phyloP scores from a whole-genome alignment of 23 red algal species.

The Gracilaria domingensis region DNA sequence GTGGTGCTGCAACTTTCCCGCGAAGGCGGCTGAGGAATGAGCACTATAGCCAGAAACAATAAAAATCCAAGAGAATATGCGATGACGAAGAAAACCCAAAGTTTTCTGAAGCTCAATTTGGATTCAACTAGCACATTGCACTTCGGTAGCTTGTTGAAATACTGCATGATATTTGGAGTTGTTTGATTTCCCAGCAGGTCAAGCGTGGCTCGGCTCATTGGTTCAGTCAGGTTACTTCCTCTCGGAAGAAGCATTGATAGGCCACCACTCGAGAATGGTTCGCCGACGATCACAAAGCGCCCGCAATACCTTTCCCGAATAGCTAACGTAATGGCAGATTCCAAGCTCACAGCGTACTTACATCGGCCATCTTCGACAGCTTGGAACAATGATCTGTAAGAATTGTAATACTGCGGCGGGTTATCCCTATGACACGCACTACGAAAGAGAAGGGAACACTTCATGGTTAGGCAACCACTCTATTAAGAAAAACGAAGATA shows the following conservation, averaged over 20 bases:
- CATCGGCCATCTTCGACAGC: not conserved
- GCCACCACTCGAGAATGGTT: not conserved
- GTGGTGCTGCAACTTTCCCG: too few relatives aligned
- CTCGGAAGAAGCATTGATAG: conserved; percentile 7
- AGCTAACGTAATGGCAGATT: not conserved
- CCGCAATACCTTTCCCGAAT: not conserved
- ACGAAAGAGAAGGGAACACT: not conserved
- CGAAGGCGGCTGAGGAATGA: not conserved
- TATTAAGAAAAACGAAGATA: not conserved
- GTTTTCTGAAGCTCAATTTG: not conserved
- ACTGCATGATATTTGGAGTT: not conserved
- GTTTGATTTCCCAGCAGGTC: not conserved
- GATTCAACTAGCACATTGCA: not conserved
- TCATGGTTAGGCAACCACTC: not conserved
- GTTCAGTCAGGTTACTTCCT: not conserved
- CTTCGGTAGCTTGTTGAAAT: not conserved
- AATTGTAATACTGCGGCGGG: not conserved
- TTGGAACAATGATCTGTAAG: not conserved
- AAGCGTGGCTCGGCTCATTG: not conserved
- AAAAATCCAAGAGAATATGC: not conserved
- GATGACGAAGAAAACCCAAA: not conserved
- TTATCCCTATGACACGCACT: not conserved
- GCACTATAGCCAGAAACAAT: not conserved
- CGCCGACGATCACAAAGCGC: not conserved
- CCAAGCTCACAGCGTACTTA: not conserved